Evolutionary conservation across 1,139 yeast genomes (phyloP), one percentile per base, ranked within the genome.

Genomic region (Insectozyma bohioensis): DNA sequence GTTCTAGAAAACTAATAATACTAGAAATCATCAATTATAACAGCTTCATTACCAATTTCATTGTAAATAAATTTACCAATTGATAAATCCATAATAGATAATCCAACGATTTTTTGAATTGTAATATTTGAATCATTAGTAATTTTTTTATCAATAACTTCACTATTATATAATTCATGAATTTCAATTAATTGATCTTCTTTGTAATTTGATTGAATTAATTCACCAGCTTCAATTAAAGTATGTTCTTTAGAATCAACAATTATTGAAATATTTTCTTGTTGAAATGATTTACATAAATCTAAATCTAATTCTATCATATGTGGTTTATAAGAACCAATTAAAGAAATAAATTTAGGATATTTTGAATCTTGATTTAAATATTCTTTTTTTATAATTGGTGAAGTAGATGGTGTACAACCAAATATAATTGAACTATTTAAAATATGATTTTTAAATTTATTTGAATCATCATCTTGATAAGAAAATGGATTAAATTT

Each of bases 321-420:
- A 40, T 74, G 72, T 3, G 85, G 85, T 49, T 79, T 78, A 50
- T 80, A 81, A 11, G 84, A 76, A 1, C 88, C 88, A 45, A 81
- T 80, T 25, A 80, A 58, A 3, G 80, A 72, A 29, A 80, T 67
- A 48, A 71, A 80, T 41, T 58, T 69, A 8, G 60, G 57, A 9
- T 41, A 41, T 12, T 42, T 28, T 3, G 58, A 50, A 24, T 57
- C 56, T 4, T 37, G 38, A 29, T 63, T 61, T 28, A 79, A 44
- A 37, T 63, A 59, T 1, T 54, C 43, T 9, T 51, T 46, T 20
- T 56, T 53, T 32, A 80, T 69, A 1, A 64, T 51, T 1, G 85
- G 76, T 8, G 53, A 56, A 0, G 76, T 69, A 1, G 80, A 59
- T 2, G 87, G 86, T 8, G 75, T 54, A 48, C 85, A 79, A 2